A percentile compares a stretch with the other conserved stretches of the same genome.
Evolutionary conservation across 495 filamentous ascomycete species (phyloP).

Genomic region (Aspergillus sparsus): DNA sequence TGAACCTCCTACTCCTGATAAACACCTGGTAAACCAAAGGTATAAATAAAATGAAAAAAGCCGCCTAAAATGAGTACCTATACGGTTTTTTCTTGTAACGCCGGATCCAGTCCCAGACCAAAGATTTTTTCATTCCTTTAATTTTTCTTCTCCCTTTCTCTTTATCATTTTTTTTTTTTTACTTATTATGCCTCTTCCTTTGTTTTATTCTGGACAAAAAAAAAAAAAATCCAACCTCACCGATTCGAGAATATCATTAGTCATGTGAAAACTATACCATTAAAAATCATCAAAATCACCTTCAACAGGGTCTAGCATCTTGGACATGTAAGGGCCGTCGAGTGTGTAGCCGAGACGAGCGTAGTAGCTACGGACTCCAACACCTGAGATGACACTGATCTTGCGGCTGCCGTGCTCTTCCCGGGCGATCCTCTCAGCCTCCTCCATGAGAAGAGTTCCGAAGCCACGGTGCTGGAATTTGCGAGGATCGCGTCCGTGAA

Average conservation of each 20-base stretch:
- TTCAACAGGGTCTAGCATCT: constrained; percentile 54
- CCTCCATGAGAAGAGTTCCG: constrained; percentile 94
- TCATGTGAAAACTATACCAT: constrained; percentile 3
- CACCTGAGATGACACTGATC: constrained; percentile 93
- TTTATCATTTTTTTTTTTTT: neutral
- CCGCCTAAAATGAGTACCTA: neutral
- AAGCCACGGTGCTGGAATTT: constrained; percentile 99
- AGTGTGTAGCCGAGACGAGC: constrained; percentile 86
- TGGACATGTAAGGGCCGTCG: constrained; percentile 90
- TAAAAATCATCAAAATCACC: constrained; percentile 25
- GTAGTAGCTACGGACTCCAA: constrained; percentile 94
- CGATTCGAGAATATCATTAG: no score
- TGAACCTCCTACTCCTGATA: neutral
- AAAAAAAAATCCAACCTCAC: no score
- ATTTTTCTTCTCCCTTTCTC: neutral
- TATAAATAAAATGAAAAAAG: constrained; percentile 1
- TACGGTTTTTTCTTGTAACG: neutral
- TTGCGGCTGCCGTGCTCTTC: constrained; percentile 92
- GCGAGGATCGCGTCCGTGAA: constrained; percentile 87
- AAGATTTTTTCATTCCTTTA: constrained; percentile 17
- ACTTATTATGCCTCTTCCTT: neutral
- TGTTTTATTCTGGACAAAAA: no score
- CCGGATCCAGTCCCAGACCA: neutral
- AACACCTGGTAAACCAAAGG: neutral
- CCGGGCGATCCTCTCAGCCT: constrained; percentile 90